These are phyloP conservation scores for Sporopachydermia quercuum DNA, from an alignment of 805 yeast species.

Conservation along the genomic window DNA sequence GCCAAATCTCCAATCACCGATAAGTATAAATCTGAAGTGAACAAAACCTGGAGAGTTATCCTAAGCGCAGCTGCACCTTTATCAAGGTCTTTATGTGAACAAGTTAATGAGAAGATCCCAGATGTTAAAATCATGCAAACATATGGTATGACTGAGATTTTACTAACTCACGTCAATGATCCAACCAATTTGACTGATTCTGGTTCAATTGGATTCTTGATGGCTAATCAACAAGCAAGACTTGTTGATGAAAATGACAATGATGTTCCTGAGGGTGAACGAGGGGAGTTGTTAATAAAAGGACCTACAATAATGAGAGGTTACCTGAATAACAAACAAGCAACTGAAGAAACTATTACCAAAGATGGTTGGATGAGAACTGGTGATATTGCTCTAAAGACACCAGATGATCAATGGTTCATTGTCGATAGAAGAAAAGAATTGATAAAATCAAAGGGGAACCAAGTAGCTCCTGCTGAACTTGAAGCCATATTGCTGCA, in stretches of 20 bases:
- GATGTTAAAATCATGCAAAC: constrained; percentile 33
- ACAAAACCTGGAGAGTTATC: constrained; percentile 23
- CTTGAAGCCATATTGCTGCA: constrained; percentile 11
- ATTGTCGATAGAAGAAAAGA: constrained; percentile 5
- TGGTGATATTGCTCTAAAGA: not conserved
- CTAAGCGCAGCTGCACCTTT: constrained; percentile 35
- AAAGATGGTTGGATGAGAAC: constrained; percentile 19
- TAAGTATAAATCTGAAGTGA: constrained; percentile 26
- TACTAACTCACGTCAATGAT: constrained; percentile 33
- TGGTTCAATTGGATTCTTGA: constrained; percentile 31
- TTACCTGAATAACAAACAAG: constrained; percentile 35
- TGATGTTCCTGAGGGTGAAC: constrained; percentile 4
- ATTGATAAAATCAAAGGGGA: constrained; percentile 9
- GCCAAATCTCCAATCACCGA: constrained; percentile 30
- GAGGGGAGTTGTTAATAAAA: constrained; percentile 26
- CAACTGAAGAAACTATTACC: constrained; percentile 29
- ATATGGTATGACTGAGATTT: constrained; percentile 52
- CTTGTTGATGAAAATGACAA: not conserved
- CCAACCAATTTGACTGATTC: constrained; percentile 26
- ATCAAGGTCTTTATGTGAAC: constrained; percentile 7
- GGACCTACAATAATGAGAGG: constrained; percentile 41
- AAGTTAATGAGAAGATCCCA: constrained; percentile 10
- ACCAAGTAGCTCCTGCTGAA: constrained; percentile 16
- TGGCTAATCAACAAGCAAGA: constrained; percentile 33
- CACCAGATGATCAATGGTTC: not conserved